Base-by-base conservation (phyloP, 352 stramenopile genomes). In the Salisapilia sapeloensis region DNA sequence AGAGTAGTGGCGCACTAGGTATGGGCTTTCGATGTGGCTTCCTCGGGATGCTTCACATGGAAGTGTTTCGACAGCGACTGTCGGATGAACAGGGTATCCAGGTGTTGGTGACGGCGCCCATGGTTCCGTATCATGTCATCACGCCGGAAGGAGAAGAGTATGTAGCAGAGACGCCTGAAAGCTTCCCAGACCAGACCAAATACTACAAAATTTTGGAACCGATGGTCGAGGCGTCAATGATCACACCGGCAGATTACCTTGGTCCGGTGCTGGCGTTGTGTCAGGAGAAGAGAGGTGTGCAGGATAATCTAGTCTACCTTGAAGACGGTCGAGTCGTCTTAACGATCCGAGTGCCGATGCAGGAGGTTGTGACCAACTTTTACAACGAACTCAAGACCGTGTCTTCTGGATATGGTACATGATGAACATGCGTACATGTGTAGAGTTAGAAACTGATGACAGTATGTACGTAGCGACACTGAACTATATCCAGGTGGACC, bases 361-460 rank as follows among this genome's bases (percentile, higher is more conserved):
- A 96, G 33, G 94, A 99, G 64, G 92, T 99, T 9, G 96, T 99
- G 32, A 98, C 76, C 16, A 96, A 99, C 56, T 99, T 99, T 38
- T 99, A 99, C 59, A 96, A 99, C 53, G 75, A 95, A 35, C 58
- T 98, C 28, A 99, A 98, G 64, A 96, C 77, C 19, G 70, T 94
- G 4, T 95, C 90, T 6, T 89, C 79, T 2, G 94, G 95, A 17
- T 98, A 97, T 46, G 95, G 93, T 56, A 72, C 44, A 48, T 40
- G 19, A 8, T 3, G 16, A 31, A 14, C 3, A 3, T 31, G 2
- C 19, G 15, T 48, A 8, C 3, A 22, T 10, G 21, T 40, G 16
- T 29, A 16, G 6, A 41, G 6, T 24, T n/a, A n/a, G n/a, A n/a
- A n/a, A n/a, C n/a, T n/a, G n/a, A 37, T 4, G 10, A 4, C 13